Percentiles rank a stretch among this genome's conserved stretches.
These are phyloP conservation scores for Geotrichum europaeum DNA, from an alignment of 1,139 yeast genomes.

Conservation along the genomic window DNA sequence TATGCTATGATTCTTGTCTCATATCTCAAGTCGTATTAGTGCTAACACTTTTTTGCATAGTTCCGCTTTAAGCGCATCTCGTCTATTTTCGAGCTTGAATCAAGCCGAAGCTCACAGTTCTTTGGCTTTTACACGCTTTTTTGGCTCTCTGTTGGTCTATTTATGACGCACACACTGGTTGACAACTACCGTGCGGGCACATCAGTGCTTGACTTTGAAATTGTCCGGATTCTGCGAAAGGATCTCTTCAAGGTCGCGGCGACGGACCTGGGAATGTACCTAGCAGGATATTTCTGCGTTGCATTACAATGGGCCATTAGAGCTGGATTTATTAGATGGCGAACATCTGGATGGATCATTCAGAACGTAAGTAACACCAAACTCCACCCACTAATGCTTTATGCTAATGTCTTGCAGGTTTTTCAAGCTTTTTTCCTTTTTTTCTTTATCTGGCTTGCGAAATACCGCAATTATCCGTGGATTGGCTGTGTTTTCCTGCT, in stretches of 20 bases:
- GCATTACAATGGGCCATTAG: slow-evolving; percentile 49
- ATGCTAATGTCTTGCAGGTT: slow-evolving; percentile 19
- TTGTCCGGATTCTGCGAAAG: slow-evolving; percentile 45
- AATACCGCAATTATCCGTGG: slow-evolving; percentile 63
- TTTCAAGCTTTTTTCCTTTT: slow-evolving; percentile 50
- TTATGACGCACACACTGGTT: slow-evolving; percentile 28
- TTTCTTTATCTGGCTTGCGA: slow-evolving; percentile 47
- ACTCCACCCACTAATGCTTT: not conserved
- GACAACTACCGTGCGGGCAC: slow-evolving; percentile 32
- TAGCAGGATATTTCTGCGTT: slow-evolving; percentile 52
- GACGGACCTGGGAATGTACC: slow-evolving; percentile 66
- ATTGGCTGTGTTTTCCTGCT: slow-evolving; percentile 77
- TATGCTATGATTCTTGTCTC: not conserved
- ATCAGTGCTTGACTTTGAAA: slow-evolving; percentile 41
- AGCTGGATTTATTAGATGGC: slow-evolving; percentile 49
- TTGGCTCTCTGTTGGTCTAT: slow-evolving; percentile 25
- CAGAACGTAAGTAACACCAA: slow-evolving; percentile 37
- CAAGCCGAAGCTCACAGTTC: slow-evolving; percentile 29
- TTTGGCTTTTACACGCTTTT: slow-evolving; percentile 36
- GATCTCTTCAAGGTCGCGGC: slow-evolving; percentile 60
- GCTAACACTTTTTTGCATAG: not conserved
- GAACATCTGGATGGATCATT: slow-evolving; percentile 51
- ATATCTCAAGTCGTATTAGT: not conserved
- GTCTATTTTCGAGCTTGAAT: slow-evolving; percentile 26
- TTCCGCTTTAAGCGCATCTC: slow-evolving; percentile 16